phyloP scores from a whole-genome alignment of 2,329 filamentous ascomycete species.

The Arthrinium puccinioides region DNA sequence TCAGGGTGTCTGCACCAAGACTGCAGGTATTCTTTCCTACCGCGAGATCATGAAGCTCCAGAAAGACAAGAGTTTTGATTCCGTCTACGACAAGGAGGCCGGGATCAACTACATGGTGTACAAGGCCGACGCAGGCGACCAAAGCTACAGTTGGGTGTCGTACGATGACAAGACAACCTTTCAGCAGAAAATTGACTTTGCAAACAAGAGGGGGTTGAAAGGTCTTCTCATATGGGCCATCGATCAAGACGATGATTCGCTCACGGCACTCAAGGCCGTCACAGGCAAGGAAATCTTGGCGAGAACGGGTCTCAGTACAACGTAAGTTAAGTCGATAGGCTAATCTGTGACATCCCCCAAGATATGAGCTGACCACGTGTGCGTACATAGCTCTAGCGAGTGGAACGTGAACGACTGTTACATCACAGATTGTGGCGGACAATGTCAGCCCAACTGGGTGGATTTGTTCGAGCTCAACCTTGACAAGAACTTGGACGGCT shows the following conservation, averaged over 20 bases:
- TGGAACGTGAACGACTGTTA: too few relatives aligned
- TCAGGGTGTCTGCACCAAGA: constrained; percentile 5
- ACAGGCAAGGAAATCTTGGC: neutral
- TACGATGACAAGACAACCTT: neutral
- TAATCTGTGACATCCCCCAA: too few relatives aligned
- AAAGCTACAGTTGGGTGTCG: neutral
- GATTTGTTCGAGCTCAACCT: too few relatives aligned
- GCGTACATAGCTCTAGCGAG: too few relatives aligned
- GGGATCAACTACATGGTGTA: too few relatives aligned
- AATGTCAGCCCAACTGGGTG: neutral
- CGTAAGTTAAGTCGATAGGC: too few relatives aligned
- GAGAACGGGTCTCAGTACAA: neutral
- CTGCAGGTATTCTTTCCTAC: constrained; percentile 2
- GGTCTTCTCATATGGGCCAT: neutral
- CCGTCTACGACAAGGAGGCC: constrained; percentile 9
- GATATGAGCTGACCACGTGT: too few relatives aligned
- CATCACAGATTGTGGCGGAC: neutral
- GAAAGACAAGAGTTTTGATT: neutral
- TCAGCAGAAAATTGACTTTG: neutral
- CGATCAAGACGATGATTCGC: neutral
- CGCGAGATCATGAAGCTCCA: constrained; percentile 4
- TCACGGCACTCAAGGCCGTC: neutral
- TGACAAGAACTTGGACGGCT: too few relatives aligned
- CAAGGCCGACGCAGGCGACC: constrained; percentile 8
- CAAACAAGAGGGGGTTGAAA: neutral